phyloP scores from a whole-genome alignment of 1,139 yeast species.

The Diutina neorugosa region DNA sequence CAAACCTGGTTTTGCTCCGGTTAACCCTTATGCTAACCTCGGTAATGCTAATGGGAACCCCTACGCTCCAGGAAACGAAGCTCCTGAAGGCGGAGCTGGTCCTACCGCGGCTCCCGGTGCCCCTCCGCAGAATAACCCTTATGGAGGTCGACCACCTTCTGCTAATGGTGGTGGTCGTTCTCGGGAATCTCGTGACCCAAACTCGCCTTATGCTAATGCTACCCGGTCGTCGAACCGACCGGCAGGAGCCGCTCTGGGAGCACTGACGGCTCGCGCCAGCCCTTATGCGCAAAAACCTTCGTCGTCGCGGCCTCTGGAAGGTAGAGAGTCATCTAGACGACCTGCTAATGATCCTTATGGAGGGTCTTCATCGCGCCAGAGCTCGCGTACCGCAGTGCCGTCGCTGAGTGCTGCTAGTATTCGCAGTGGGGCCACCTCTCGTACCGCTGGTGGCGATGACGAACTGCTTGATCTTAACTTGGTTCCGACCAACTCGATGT shows the following conservation, averaged over 20 bases:
- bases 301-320: neutral
- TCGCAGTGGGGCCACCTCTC: neutral
- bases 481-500: constrained; percentile 20
- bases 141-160: constrained; percentile 4
- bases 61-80: constrained; percentile 4
- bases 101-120: neutral
- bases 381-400: neutral
- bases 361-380: neutral
- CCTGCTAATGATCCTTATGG: neutral
- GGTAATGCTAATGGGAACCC: constrained; percentile 7
- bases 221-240: neutral
- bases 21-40: constrained; percentile 28
- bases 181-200: neutral
- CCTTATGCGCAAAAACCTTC: neutral
- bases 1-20: constrained; percentile 36
- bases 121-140: constrained; percentile 5
- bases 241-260: neutral
- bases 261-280: neutral
- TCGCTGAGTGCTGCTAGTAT: neutral
- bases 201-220: neutral
- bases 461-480: constrained; percentile 31
- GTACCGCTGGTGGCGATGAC: constrained; percentile 10
- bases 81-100: neutral
- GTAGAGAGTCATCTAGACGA: neutral
- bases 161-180: neutral